Evolutionary conservation across 2,329 filamentous ascomycete species (phyloP).

Genomic region (Fusarium sambucinum): DNA sequence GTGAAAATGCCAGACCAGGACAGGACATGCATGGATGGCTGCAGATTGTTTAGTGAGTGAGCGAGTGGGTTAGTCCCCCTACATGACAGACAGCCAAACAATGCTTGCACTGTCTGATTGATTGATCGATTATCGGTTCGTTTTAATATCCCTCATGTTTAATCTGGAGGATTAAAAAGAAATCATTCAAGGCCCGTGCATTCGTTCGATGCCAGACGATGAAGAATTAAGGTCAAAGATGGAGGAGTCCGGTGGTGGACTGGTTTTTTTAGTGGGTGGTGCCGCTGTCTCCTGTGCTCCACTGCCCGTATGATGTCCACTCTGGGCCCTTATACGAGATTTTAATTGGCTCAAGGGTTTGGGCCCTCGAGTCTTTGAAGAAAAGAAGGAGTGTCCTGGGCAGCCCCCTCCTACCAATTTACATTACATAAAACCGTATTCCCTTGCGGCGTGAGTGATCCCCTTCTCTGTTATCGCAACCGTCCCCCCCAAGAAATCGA

Average conservation of each 20-base stretch:
- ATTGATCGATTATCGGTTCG: slow-evolving; percentile 10
- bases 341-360: slow-evolving; percentile 41
- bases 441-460: slow-evolving; percentile 48
- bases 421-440: slow-evolving; percentile 56
- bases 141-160: slow-evolving; percentile 28
- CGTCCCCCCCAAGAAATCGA: slow-evolving; percentile 47
- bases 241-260: slow-evolving; percentile 37
- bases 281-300: slow-evolving; percentile 33
- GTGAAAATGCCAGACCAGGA: slow-evolving; percentile 22
- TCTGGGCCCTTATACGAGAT: neutral
- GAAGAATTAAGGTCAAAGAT: slow-evolving; percentile 38
- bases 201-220: slow-evolving; percentile 4
- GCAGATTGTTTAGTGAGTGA: slow-evolving; percentile 26
- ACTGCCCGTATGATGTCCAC: slow-evolving; percentile 28
- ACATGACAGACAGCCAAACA: neutral
- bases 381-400: slow-evolving; percentile 43
- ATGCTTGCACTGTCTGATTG: slow-evolving; percentile 3
- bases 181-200: slow-evolving; percentile 30
- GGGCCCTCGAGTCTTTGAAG: slow-evolving; percentile 36
- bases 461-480: slow-evolving; percentile 50
- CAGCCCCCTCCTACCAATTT: slow-evolving; percentile 51
- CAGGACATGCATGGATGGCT: slow-evolving; percentile 36
- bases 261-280: slow-evolving; percentile 44
- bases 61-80: slow-evolving; percentile 28
- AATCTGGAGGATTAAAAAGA: slow-evolving; percentile 18